Percentiles rank a stretch among this genome's conserved stretches.
phyloP scores from a whole-genome alignment of 2,329 filamentous ascomycete genomes.

The Fusarium nisikadoi region DNA sequence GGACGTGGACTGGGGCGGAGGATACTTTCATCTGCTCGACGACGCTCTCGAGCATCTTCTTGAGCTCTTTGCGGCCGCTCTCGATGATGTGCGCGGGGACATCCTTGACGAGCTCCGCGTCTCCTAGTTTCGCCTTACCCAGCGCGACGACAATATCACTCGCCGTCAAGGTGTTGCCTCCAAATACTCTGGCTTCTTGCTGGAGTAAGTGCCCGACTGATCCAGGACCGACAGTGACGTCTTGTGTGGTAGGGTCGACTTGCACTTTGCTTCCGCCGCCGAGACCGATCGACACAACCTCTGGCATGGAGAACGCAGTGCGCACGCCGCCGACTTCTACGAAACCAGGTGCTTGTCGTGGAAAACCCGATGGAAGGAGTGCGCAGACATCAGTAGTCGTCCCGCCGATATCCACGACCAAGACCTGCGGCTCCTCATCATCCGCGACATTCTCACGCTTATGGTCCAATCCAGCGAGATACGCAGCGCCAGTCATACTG shows the following conservation, averaged over 20 bases:
- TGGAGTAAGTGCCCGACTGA: conserved; percentile 65
- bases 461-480: conserved; percentile 60
- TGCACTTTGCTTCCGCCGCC: conserved; percentile 61
- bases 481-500: conserved; percentile 64
- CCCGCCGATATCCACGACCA: conserved; percentile 69
- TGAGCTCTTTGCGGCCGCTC: conserved; percentile 50
- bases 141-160: conserved; percentile 61
- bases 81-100: conserved; percentile 38
- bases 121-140: conserved; percentile 47
- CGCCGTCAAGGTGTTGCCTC: conserved; percentile 62
- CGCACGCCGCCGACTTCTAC: conserved; percentile 68
- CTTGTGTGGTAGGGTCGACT: conserved; percentile 27
- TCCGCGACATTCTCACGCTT: background rate
- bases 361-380: conserved; percentile 67
- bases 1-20: conserved; percentile 60
- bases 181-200: conserved; percentile 61
- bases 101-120: conserved; percentile 43
- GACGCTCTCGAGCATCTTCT: conserved; percentile 59
- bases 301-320: conserved; percentile 68
- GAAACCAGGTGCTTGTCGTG: conserved; percentile 67
- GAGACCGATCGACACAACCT: conserved; percentile 66
- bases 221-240: conserved; percentile 63
- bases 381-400: conserved; percentile 71
- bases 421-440: conserved; percentile 46
- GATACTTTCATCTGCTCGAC: conserved; percentile 68